Percentiles rank a stretch among this genome's conserved stretches.
phyloP scores from a whole-genome alignment of 2,329 filamentous ascomycete species.

The Tolypocladium pustulatum region DNA sequence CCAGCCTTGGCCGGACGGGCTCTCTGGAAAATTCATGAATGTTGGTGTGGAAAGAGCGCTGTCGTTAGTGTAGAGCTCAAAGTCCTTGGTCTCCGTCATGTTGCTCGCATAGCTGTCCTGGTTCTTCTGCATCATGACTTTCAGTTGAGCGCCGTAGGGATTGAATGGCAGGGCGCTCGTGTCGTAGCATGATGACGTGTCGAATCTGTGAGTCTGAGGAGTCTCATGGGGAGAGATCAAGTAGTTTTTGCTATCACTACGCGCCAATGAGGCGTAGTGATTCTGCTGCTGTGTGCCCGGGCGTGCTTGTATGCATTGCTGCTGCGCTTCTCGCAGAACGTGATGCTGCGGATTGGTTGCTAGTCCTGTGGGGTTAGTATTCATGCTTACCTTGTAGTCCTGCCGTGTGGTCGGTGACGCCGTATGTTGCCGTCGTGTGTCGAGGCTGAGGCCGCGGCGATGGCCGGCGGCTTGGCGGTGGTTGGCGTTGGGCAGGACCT shows the following conservation, averaged over 20 bases:
- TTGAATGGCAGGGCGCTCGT: slow-evolving; percentile 35
- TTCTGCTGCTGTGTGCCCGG: slow-evolving; percentile 42
- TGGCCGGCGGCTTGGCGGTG: slow-evolving; percentile 42
- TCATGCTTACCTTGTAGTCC: slow-evolving; percentile 36
- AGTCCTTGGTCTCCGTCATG: slow-evolving; percentile 33
- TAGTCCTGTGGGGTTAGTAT: slow-evolving; percentile 47
- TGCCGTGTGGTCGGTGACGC: slow-evolving; percentile 18
- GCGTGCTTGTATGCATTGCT: slow-evolving; percentile 68
- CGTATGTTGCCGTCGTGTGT: slow-evolving; percentile 52
- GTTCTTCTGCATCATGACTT: slow-evolving; percentile 35
- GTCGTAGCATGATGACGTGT: slow-evolving; percentile 33
- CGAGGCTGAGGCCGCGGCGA: slow-evolving; percentile 76
- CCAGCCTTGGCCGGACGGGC: slow-evolving; percentile 36
- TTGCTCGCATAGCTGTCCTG: slow-evolving; percentile 30
- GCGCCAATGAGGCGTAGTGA: slow-evolving; percentile 17
- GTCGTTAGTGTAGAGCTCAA: slow-evolving; percentile 37
- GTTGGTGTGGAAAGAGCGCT: slow-evolving; percentile 37
- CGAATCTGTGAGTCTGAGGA: slow-evolving; percentile 43
- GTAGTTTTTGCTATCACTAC: slow-evolving; percentile 40
- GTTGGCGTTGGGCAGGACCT: slow-evolving; percentile 46
- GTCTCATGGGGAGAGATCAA: slow-evolving; percentile 46
- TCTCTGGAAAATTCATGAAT: slow-evolving; percentile 40
- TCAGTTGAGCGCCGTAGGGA: slow-evolving; percentile 31
- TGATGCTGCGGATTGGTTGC: slow-evolving; percentile 53
- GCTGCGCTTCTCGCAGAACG: slow-evolving; percentile 79